Conservation (phyloP, 192 early-diverging fungal species). For the Chytriomyces hyalinus region DNA sequence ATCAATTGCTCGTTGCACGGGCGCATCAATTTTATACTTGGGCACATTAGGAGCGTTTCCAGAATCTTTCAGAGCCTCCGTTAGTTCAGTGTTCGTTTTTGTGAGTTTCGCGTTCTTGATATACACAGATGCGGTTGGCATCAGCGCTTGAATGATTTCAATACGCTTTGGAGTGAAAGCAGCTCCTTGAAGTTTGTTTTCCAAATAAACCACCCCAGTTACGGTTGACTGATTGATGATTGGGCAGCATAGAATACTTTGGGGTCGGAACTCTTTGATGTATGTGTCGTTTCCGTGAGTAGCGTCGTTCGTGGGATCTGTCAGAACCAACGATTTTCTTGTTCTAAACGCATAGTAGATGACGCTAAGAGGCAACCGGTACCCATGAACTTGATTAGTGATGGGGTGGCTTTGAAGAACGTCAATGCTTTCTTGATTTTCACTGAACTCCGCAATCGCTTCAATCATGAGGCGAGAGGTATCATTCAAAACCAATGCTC, state of each 20-base stretch:
- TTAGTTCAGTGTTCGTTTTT: constrained; percentile 54
- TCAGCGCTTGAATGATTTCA: constrained; percentile 55
- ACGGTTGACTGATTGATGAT: constrained; percentile 56
- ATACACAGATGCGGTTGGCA: constrained; percentile 55
- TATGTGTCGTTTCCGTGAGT: constrained; percentile 52
- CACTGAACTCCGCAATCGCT: constrained; percentile 44
- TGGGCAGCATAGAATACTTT: constrained; percentile 59
- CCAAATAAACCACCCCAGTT: constrained; percentile 56
- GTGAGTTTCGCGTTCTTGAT: constrained; percentile 58
- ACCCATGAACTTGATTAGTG: constrained; percentile 27
- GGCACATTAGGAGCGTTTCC: constrained; percentile 40
- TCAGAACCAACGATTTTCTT: constrained; percentile 47
- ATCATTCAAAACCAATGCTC: constrained; percentile 44
- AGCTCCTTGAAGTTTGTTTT: constrained; percentile 54
- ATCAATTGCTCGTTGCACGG: constrained; percentile 58
- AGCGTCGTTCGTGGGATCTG: constrained; percentile 41
- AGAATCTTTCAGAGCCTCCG: constrained; percentile 46
- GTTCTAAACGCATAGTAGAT: constrained; percentile 52
- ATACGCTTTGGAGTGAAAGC: constrained; percentile 50
- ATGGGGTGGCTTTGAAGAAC: constrained; percentile 39
- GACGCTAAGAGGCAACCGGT: constrained; percentile 43
- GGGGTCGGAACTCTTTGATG: constrained; percentile 43
- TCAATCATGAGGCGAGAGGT: constrained; percentile 42
- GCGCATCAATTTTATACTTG: constrained; percentile 60
- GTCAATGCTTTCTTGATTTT: constrained; percentile 35